Conservation (phyloP, 176 grass and related monocot species). For the Avena insularis region DNA sequence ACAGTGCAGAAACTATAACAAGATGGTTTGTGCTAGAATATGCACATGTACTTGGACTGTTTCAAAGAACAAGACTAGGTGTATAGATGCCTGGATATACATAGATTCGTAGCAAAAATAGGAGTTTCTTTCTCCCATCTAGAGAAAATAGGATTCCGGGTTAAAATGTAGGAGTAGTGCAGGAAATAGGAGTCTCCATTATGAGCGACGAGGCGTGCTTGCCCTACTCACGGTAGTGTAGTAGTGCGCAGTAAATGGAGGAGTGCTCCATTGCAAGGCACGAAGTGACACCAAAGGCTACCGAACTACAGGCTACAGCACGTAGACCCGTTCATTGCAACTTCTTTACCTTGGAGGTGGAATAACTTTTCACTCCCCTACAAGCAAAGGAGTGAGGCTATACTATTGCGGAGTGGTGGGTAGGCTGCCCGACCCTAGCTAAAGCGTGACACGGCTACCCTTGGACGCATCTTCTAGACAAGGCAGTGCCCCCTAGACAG, state of each 20-base stretch:
- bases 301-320: constrained; percentile 16
- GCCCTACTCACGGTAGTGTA: constrained; percentile 33
- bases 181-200: constrained; percentile 21
- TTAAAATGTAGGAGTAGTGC: neutral
- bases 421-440: constrained; percentile 32
- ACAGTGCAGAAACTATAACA: neutral
- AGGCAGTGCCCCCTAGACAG: neutral
- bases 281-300: constrained; percentile 4
- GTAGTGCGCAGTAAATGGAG: neutral
- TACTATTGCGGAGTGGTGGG: neutral
- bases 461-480: neutral
- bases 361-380: constrained; percentile 34
- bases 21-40: neutral
- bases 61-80: neutral
- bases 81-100: neutral
- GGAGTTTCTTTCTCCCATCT: constrained; percentile 17
- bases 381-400: constrained; percentile 34
- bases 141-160: constrained; percentile 33
- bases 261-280: constrained; percentile 36
- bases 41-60: neutral
- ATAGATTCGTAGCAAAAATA: constrained; percentile 20
- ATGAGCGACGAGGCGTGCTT: constrained; percentile 23
- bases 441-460: neutral
- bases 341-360: constrained; percentile 17
- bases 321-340: constrained; percentile 32